Percentiles rank a stretch among this genome's conserved stretches.
phyloP scores from a whole-genome alignment of 495 filamentous ascomycete genomes.

The Penicillium cinerascens region DNA sequence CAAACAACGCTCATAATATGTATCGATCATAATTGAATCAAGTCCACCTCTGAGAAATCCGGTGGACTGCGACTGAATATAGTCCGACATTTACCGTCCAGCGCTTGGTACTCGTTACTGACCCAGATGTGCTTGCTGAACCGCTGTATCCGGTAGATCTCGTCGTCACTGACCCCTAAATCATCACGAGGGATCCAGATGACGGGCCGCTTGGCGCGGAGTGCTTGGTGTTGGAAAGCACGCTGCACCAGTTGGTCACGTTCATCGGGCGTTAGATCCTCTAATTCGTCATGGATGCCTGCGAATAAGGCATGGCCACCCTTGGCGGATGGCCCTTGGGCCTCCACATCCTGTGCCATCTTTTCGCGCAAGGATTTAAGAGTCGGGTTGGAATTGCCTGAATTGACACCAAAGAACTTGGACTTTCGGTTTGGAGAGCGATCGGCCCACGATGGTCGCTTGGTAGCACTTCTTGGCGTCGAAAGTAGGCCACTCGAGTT shows the following conservation, averaged over 20 bases:
- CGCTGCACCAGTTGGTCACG: conserved; percentile 81
- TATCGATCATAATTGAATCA: conserved; percentile 67
- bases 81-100: conserved; percentile 81
- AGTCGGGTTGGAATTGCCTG: conserved; percentile 27
- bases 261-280: conserved; percentile 90
- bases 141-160: conserved; percentile 70
- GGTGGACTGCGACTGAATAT: conserved; percentile 85
- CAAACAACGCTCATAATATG: conserved; percentile 12
- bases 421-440: conserved; percentile 41
- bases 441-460: conserved; percentile 41
- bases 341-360: conserved; percentile 56
- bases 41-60: conserved; percentile 86
- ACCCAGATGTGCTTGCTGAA: conserved; percentile 88
- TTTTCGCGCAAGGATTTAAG: conserved; percentile 36
- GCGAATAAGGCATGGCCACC: conserved; percentile 76
- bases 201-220: conserved; percentile 79
- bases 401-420: conserved; percentile 37
- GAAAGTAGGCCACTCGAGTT: conserved; percentile 12
- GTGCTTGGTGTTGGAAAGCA: conserved; percentile 87
- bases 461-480: conserved; percentile 18
- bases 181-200: conserved; percentile 96
- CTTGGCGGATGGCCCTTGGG: conserved; percentile 52
- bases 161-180: conserved; percentile 86
- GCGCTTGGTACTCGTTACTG: conserved; percentile 82
- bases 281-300: conserved; percentile 84